These are phyloP conservation scores for Ascodesmis nigricans DNA, from an alignment of 495 filamentous ascomycete species.

Conservation along the genomic window DNA sequence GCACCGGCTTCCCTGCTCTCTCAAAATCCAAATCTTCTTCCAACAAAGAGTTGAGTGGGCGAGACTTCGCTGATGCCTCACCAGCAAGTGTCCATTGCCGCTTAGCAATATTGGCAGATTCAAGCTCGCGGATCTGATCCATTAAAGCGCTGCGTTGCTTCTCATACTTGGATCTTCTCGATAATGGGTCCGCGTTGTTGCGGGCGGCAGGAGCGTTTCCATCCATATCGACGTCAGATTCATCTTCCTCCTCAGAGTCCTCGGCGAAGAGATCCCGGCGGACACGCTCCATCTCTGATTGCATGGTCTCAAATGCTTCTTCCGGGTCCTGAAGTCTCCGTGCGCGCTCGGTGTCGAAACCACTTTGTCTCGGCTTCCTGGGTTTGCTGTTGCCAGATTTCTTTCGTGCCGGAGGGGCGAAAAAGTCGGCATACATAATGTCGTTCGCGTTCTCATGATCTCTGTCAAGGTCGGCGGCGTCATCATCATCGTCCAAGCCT, in stretches of 20 bases:
- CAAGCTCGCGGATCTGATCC: conserved; percentile 74
- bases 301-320: not conserved
- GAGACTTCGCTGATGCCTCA: conserved; percentile 60
- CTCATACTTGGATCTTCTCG: conserved; percentile 55
- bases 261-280: conserved; percentile 87
- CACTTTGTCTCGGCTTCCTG: conserved; percentile 8
- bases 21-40: conserved; percentile 95
- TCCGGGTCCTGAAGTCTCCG: conserved; percentile 3
- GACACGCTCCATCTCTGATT: conserved; percentile 67
- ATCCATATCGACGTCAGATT: conserved; percentile 22
- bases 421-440: conserved; percentile 53
- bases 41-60: conserved; percentile 75
- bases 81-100: conserved; percentile 77
- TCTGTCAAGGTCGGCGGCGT: conserved; percentile 26
- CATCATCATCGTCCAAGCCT: conserved; percentile 31
- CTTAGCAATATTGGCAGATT: conserved; percentile 75
- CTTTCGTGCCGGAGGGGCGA: conserved; percentile 40
- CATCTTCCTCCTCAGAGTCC: conserved; percentile 19
- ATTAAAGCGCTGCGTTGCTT: conserved; percentile 63
- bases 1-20: conserved; percentile 81
- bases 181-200: conserved; percentile 34
- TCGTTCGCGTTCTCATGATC: conserved; percentile 41
- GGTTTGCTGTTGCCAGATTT: conserved; percentile 10
- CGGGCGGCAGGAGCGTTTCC: too few relatives aligned
- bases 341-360: not conserved